Evolutionary conservation across 495 filamentous ascomycete species (phyloP), one percentile per base, ranked within the genome.

Genomic region (Talaromyces thailandensis): DNA sequence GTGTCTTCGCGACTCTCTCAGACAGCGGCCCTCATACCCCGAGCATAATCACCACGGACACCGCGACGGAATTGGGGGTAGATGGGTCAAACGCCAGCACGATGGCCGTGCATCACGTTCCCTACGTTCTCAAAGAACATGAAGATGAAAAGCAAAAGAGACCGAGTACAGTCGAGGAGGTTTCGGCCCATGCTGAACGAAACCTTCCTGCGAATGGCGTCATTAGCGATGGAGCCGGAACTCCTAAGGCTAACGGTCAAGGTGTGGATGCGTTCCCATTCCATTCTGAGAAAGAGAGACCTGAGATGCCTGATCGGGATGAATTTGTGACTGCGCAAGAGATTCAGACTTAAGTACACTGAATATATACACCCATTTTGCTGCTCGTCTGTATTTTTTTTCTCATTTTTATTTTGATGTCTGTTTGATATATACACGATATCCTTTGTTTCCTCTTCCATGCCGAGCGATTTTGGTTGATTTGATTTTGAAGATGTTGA

Each of bases 231-330:
- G 35, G 35, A 5, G 18, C 25, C 21, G 18, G 40, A 16, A 45
- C 57, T 6, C 35, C 57, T 9, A 43, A 29, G 8, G 57, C 23
- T 3, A 23, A 18, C 31, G 24, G n/a, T 35, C 40, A 51, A 4
- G 24, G 2, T 24, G 52, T 23, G 11, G 43, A 18, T 9, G 26
- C 3, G 8, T 31, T 57, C 16, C 9, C 24, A 35, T 24, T 35
- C 18, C 9, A 31, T 16, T 2, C 16, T 4, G 14, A 21, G n/a
- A 23, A 73, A 5, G n/a, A 21, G 3, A 57, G 74, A 6, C 74
- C 74, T 4, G 66, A 65, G 6, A 71, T 76, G 68, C 69, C 68
- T 25, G 69, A 72, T 5, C 66, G 71, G 12, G 71, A 72, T 28
- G 66, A 58, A 6, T 74, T 68, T 55, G 69, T 65, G 50, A 70